phyloP scores from a whole-genome alignment of 1,139 yeast genomes.

The Suhomyces anneliseae region DNA sequence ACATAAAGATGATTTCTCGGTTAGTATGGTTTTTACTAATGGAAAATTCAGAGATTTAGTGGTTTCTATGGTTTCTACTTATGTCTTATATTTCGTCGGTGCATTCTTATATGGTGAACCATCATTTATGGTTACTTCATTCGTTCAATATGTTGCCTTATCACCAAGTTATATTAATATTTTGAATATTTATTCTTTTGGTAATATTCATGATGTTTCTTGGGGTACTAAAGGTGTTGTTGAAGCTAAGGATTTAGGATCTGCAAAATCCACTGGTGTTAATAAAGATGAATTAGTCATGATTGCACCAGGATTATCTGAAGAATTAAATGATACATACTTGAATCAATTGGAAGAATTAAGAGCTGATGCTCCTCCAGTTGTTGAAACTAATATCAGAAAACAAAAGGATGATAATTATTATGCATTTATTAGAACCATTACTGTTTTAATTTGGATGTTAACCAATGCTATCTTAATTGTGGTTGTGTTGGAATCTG shows the following conservation, averaged over 20 bases:
- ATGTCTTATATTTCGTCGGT: slow-evolving; percentile 74
- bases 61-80: slow-evolving; percentile 84
- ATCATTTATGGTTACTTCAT: slow-evolving; percentile 74
- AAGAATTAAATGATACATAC: slow-evolving; percentile 64
- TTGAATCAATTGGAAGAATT: slow-evolving; percentile 50
- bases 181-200: slow-evolving; percentile 77
- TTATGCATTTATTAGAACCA: slow-evolving; percentile 46
- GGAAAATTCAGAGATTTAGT: slow-evolving; percentile 78
- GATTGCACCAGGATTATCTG: slow-evolving; percentile 62
- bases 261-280: slow-evolving; percentile 55
- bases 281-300: slow-evolving; percentile 65
- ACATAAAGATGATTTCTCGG: slow-evolving; percentile 45
- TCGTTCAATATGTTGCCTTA: slow-evolving; percentile 65
- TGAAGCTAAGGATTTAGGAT: slow-evolving; percentile 65
- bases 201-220: slow-evolving; percentile 82
- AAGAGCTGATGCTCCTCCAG: slow-evolving; percentile 29
- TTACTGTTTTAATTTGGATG: slow-evolving; percentile 50
- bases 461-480: slow-evolving; percentile 45
- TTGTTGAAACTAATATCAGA: slow-evolving; percentile 19
- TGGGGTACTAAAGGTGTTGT: slow-evolving; percentile 87
- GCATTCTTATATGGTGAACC: slow-evolving; percentile 77
- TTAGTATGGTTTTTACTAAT: slow-evolving; percentile 55
- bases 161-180: slow-evolving; percentile 80
- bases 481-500: slow-evolving; percentile 43
- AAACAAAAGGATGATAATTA: slow-evolving; percentile 40